Evolutionary conservation across 2,329 filamentous ascomycete species (phyloP), one percentile per base, ranked within the genome.

Genomic region (Metarhizium guizhouense): DNA sequence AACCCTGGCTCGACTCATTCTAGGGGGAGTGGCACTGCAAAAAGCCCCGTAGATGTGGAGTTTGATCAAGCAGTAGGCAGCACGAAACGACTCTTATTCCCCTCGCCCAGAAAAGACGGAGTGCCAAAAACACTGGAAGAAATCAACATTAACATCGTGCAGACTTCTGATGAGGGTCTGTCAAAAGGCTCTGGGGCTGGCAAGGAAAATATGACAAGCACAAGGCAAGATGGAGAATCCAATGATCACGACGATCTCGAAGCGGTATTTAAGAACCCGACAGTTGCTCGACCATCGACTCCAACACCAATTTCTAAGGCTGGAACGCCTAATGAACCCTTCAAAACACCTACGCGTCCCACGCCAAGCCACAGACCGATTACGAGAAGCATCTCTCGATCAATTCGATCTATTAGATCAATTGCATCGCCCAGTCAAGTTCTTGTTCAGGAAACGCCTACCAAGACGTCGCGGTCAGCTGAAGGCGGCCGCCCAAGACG

Each of bases 41-140:
- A 79, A 51, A 84, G 78, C 61, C 82, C 83, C 16, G 81, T 85
- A 38, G 74, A 80, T 45, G 63, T 75, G 52, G 76, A 78, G 38
- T 71, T 80, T 52, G 70, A 76, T 54, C 68, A 73, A n/a, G 69
- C 72, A 13, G 68, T 77, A 18, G 82, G 80, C 38, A 71, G 67
- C 53, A 91, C 87, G 0, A 79, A 87, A 58, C 79, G 90, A 56
- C 70, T 92, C 2, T 76, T 94, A 1, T 94, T 94, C 64, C 87
- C 89, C 1, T 91, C 87, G 0, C 88, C 88, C 2, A 79, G 84
- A 47, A 87, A 86, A 60, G 80, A 83, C 34, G 81, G 79, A 40
- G 76, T 82, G 49, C 72, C 78, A 1, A 89, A 84, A 65, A 78
- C 81, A 25, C 74, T 89, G 2, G 78, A 80, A 51, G 82, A 85